Conservation (phyloP, 1,139 yeast species). For the Lodderomyces metapsilosis region DNA sequence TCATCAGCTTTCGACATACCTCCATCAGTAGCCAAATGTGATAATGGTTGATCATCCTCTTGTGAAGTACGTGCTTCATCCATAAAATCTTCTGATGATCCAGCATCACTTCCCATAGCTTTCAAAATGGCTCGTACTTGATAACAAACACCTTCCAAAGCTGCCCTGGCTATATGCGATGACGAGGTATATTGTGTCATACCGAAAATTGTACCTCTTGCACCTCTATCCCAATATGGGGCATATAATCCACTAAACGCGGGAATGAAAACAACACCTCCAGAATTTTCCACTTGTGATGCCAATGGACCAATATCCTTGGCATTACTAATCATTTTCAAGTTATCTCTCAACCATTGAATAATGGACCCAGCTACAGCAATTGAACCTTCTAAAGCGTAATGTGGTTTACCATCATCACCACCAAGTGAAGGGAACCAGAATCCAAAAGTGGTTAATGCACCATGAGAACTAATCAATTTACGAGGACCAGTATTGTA, state of each 20-base stretch:
- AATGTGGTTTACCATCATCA: slow-evolving; percentile 64
- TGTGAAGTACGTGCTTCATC: slow-evolving; percentile 42
- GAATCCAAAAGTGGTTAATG: slow-evolving; percentile 85
- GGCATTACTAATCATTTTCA: slow-evolving; percentile 76
- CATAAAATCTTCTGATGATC: slow-evolving; percentile 48
- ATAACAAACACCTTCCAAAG: slow-evolving; percentile 92
- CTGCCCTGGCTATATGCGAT: slow-evolving; percentile 89
- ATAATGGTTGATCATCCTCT: slow-evolving; percentile 48
- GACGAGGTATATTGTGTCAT: slow-evolving; percentile 86
- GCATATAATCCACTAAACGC: slow-evolving; percentile 94
- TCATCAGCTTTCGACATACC: slow-evolving; percentile 93
- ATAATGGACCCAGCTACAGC: slow-evolving; percentile 96
- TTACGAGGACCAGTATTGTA: slow-evolving; percentile 79
- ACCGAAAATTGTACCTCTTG: slow-evolving; percentile 91
- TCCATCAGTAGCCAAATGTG: slow-evolving; percentile 80
- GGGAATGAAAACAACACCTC: slow-evolving; percentile 93
- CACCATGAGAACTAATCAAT: slow-evolving; percentile 71
- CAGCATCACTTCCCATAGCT: slow-evolving; percentile 87
- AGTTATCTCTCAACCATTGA: slow-evolving; percentile 92
- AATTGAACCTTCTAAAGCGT: slow-evolving; percentile 91
- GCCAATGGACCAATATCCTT: slow-evolving; percentile 92
- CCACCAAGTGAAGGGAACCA: slow-evolving; percentile 73
- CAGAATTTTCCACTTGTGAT: slow-evolving; percentile 73
- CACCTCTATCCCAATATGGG: slow-evolving; percentile 94
- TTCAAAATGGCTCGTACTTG: slow-evolving; percentile 89